phyloP scores from a whole-genome alignment of 192 early-diverging fungal genomes.

The Allomyces arbusculus region DNA sequence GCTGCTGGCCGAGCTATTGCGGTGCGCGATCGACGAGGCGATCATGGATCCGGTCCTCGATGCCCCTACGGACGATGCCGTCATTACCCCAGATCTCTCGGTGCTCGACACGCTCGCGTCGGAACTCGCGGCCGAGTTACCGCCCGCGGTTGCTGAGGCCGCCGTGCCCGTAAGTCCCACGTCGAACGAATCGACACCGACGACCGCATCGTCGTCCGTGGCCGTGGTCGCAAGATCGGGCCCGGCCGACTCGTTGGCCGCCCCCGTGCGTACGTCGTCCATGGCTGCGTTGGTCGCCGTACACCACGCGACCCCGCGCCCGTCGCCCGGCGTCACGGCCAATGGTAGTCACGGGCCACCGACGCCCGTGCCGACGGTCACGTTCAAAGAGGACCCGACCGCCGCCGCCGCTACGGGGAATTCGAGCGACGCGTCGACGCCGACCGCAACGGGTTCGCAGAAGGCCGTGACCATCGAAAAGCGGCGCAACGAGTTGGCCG shows the following conservation, averaged over 20 bases:
- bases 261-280: neutral
- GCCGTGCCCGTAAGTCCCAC: neutral
- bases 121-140: too few species aligned
- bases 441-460: too few species aligned
- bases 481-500: neutral
- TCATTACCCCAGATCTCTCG: neutral
- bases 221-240: neutral
- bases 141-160: too few species aligned
- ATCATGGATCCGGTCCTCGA: neutral
- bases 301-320: neutral
- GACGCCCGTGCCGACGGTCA: too few species aligned
- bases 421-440: too few species aligned
- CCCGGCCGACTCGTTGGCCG: neutral
- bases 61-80: neutral
- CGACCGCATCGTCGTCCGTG: conserved; percentile 10
- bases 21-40: conserved; percentile 37
- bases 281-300: neutral
- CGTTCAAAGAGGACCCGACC: too few species aligned
- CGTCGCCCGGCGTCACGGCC: too few species aligned
- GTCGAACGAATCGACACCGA: conserved; percentile 2
- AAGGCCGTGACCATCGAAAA: too few species aligned
- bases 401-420: too few species aligned
- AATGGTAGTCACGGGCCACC: too few species aligned
- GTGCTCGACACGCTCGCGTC: too few species aligned
- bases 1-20: conserved; percentile 92